Conservation (phyloP, 176 grass and related monocot species). For the Echinochloa phyllopogon region DNA sequence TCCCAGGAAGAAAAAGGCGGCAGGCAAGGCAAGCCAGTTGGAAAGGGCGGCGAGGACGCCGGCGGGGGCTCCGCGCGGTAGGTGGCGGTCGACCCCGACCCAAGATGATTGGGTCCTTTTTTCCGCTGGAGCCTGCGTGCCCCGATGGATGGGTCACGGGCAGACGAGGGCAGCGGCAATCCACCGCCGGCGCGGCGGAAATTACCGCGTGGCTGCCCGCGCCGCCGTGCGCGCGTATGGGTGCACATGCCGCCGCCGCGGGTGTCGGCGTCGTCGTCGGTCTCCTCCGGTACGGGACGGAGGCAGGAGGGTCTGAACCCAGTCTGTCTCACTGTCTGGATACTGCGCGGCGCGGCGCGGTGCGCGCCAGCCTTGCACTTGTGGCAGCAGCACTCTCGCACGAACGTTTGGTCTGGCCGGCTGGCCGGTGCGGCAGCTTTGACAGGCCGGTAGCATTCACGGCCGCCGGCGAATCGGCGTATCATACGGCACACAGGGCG, state of each 20-base stretch:
- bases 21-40: background rate
- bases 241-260: conserved; percentile 9
- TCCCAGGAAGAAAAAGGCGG: background rate
- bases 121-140: too few species aligned
- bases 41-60: background rate
- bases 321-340: too few species aligned
- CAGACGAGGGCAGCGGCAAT: too few species aligned
- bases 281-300: too few species aligned
- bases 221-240: background rate
- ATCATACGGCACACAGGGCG: too few species aligned
- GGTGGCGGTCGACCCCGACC: too few species aligned
- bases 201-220: background rate
- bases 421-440: background rate
- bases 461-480: background rate
- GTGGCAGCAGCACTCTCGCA: background rate
- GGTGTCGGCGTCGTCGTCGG: background rate
- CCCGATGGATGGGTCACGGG: too few species aligned
- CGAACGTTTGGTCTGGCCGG: background rate
- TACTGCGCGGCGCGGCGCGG: background rate
- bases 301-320: too few species aligned
- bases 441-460: background rate
- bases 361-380: background rate
- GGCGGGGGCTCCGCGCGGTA: conserved; percentile 8
- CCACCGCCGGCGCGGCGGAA: too few species aligned
- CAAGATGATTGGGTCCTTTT: too few species aligned